Conservation (phyloP, 768 basidiomycete species). For the Clavulina sp. region DNA sequence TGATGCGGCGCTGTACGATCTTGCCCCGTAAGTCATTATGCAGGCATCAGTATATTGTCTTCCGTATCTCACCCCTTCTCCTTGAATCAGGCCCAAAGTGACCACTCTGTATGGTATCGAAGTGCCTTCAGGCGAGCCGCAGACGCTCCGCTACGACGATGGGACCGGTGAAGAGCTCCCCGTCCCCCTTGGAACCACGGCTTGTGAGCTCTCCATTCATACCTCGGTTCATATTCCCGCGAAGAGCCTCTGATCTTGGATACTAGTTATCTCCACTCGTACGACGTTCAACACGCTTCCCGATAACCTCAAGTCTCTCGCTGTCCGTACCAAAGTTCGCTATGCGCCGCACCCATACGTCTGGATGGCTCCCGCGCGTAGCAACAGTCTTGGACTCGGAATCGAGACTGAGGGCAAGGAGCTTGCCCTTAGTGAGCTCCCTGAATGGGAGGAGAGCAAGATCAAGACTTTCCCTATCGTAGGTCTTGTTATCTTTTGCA, state of each 20-base stretch:
- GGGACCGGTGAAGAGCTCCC: conserved; percentile 67
- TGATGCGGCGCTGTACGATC: conserved; percentile 67
- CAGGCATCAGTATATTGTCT: too few species aligned
- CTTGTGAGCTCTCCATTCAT: conserved; percentile 35
- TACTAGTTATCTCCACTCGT: conserved; percentile 36
- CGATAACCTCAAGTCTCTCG: conserved; percentile 53
- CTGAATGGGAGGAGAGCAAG: conserved; percentile 65
- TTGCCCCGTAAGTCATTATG: conserved; percentile 28
- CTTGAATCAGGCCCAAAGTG: conserved; percentile 37
- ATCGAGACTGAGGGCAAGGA: conserved; percentile 67
- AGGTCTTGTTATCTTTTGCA: conserved; percentile 9
- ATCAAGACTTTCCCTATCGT: conserved; percentile 56
- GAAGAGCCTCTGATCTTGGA: not conserved
- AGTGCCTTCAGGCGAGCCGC: conserved; percentile 47
- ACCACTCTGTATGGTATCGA: conserved; percentile 69
- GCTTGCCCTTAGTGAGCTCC: conserved; percentile 44
- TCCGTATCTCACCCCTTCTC: not conserved
- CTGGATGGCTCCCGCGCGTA: conserved; percentile 70
- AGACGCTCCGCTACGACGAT: conserved; percentile 66
- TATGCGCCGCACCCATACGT: conserved; percentile 81
- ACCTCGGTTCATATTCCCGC: not conserved
- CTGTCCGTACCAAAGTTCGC: conserved; percentile 54
- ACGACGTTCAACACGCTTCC: conserved; percentile 74
- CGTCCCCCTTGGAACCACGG: conserved; percentile 77
- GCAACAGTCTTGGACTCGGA: conserved; percentile 63